These are phyloP conservation scores for Celoporthe dispersa DNA, from an alignment of 2,329 filamentous ascomycete genomes.

Conservation along the genomic window DNA sequence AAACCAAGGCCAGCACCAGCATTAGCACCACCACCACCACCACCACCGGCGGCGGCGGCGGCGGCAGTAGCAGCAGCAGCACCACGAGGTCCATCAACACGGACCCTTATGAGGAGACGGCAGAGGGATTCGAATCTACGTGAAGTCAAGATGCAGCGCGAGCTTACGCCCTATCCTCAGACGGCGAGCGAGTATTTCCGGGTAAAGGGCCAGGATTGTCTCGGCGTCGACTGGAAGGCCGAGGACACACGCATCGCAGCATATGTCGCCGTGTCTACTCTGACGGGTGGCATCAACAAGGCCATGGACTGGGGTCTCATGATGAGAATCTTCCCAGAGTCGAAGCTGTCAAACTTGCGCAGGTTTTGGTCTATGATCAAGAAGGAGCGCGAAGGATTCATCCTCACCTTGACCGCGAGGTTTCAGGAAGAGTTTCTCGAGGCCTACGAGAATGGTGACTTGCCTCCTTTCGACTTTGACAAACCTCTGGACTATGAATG, in stretches of 20 bases:
- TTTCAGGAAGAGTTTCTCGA: conserved; percentile 69
- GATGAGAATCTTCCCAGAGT: conserved; percentile 58
- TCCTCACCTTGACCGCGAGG: conserved; percentile 61
- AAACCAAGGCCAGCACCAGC: conserved; percentile 1
- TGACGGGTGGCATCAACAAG: conserved; percentile 64
- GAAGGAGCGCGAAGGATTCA: conserved; percentile 54
- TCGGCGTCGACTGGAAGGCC: conserved; percentile 47
- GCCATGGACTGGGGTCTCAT: conserved; percentile 65
- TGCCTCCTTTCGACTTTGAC: conserved; percentile 67
- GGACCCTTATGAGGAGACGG: conserved; percentile 28
- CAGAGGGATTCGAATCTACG: conserved; percentile 29
- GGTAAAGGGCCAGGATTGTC: conserved; percentile 36
- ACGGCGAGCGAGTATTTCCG: conserved; percentile 40
- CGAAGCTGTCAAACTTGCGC: conserved; percentile 55
- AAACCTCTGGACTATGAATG: conserved; percentile 70
- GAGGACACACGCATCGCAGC: conserved; percentile 56
- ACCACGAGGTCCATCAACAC: conserved; percentile 10
- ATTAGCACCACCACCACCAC: background rate
- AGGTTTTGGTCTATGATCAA: conserved; percentile 60
- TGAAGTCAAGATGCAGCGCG: conserved; percentile 39
- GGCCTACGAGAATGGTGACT: conserved; percentile 66
- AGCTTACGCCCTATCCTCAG: conserved; percentile 41
- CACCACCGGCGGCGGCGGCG: no score
- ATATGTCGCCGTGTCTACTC: conserved; percentile 60
- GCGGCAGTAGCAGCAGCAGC: background rate